Evolutionary conservation across 2,329 filamentous ascomycete species (phyloP).

Genomic region (Claviceps purpurea): DNA sequence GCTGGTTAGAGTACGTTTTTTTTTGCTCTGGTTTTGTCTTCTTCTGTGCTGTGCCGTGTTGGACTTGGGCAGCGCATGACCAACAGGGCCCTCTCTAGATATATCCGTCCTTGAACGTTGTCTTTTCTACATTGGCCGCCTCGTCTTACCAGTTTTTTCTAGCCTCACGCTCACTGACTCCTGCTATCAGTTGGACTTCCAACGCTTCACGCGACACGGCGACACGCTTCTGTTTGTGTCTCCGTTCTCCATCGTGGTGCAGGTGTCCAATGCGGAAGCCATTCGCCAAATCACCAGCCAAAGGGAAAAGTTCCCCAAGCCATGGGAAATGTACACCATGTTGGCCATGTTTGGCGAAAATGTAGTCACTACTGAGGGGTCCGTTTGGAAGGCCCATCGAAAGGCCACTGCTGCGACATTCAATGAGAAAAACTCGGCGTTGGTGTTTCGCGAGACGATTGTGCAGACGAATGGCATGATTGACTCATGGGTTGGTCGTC

Average conservation of each 20-base stretch:
- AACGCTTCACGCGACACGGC: conserved; percentile 43
- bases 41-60: background rate
- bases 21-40: background rate
- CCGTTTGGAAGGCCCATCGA: conserved; percentile 57
- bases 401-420: conserved; percentile 60
- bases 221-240: conserved; percentile 54
- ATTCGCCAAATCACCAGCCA: conserved; percentile 52
- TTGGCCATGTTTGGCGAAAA: conserved; percentile 50
- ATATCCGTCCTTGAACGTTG: background rate
- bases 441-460: conserved; percentile 51
- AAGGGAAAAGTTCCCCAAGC: conserved; percentile 53
- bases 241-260: conserved; percentile 38
- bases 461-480: conserved; percentile 50
- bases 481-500: conserved; percentile 34
- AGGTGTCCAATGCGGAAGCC: conserved; percentile 49
- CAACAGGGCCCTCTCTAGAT: background rate
- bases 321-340: conserved; percentile 21
- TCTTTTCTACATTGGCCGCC: background rate
- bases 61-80: too few species aligned
- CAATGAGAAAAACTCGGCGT: conserved; percentile 59
- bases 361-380: conserved; percentile 56
- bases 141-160: background rate
- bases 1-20: conserved; percentile 41
- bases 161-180: conserved; percentile 48
- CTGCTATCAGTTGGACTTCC: conserved; percentile 40